These are phyloP conservation scores for Baorangia bicolor DNA, from an alignment of 768 basidiomycete genomes.

Conservation along the genomic window DNA sequence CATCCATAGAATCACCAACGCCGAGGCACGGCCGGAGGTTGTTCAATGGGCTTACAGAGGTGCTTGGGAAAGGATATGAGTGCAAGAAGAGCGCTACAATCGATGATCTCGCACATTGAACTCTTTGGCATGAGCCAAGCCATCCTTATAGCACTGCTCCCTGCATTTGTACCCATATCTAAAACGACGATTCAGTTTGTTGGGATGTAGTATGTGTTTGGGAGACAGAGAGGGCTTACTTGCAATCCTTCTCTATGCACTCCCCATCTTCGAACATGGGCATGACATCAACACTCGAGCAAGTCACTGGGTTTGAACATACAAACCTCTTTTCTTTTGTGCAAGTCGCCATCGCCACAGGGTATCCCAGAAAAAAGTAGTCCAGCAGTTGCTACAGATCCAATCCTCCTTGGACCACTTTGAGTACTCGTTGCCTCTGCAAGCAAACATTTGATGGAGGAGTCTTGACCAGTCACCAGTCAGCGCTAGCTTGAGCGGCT, in stretches of 20 bases:
- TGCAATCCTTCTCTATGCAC: not conserved
- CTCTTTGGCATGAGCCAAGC: not conserved
- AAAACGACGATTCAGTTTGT: not conserved
- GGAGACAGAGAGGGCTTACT: not conserved
- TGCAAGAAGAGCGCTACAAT: not conserved
- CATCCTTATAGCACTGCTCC: not conserved
- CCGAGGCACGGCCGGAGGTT: too few species aligned
- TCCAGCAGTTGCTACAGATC: not conserved
- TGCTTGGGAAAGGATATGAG: not conserved
- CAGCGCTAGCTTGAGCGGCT: not conserved
- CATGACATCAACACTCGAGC: not conserved
- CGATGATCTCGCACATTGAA: not conserved
- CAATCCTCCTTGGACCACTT: conserved; percentile 4
- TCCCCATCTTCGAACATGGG: not conserved
- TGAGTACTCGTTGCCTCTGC: not conserved
- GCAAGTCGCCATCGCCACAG: not conserved
- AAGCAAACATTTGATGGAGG: not conserved
- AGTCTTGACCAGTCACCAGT: conserved; percentile 1
- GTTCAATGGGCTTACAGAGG: not conserved
- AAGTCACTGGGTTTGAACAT: too few species aligned
- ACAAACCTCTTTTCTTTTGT: not conserved
- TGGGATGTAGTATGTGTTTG: not conserved
- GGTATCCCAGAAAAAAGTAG: not conserved
- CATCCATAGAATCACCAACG: too few species aligned
- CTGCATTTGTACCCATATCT: conserved; percentile 5